Percentiles rank a stretch among this genome's conserved stretches.
Evolutionary conservation across 805 yeast genomes (phyloP).

Genomic region (Pichia membranifaciens): DNA sequence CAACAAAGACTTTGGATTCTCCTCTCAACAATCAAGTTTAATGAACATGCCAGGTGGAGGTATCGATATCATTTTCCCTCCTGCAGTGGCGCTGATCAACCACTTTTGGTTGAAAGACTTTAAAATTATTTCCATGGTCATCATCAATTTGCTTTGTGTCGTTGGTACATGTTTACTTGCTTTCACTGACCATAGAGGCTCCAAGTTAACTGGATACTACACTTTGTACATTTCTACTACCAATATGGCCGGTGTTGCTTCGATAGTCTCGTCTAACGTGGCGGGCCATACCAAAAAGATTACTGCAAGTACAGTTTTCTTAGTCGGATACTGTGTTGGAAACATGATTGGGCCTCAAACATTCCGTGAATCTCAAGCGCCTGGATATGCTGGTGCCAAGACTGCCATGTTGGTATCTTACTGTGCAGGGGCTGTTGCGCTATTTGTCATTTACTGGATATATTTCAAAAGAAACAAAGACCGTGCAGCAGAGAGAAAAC

Average conservation of each 20-base stretch:
- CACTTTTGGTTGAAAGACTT: constrained; percentile 7
- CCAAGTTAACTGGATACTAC: constrained; percentile 10
- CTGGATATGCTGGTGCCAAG: constrained; percentile 22
- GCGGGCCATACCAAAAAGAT: constrained; percentile 56
- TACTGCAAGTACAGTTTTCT: constrained; percentile 46
- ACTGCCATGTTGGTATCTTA: constrained; percentile 16
- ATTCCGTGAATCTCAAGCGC: constrained; percentile 39
- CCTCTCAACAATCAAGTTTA: constrained; percentile 12
- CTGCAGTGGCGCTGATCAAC: constrained; percentile 4
- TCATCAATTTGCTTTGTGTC: constrained; percentile 6
- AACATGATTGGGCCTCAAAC: constrained; percentile 53
- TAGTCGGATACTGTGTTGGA: constrained; percentile 43
- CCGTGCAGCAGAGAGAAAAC: constrained; percentile 6
- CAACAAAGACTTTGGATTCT: constrained; percentile 16
- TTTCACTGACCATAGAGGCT: constrained; percentile 5
- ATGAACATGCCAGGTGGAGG: constrained; percentile 19
- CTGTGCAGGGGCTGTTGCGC: constrained; percentile 7
- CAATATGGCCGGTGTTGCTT: constrained; percentile 21
- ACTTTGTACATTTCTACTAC: constrained; percentile 7
- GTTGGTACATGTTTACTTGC: constrained; percentile 6
- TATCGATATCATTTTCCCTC: constrained; percentile 14
- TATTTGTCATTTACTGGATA: constrained; percentile 8
- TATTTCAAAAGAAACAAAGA: constrained; percentile 8
- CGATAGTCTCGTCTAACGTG: constrained; percentile 37
- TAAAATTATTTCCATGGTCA: constrained; percentile 8